A percentile compares a stretch with the other conserved stretches of the same genome.
Evolutionary conservation across 2,329 filamentous ascomycete genomes (phyloP).

Genomic region (Cephalotrichum gorgonifer): DNA sequence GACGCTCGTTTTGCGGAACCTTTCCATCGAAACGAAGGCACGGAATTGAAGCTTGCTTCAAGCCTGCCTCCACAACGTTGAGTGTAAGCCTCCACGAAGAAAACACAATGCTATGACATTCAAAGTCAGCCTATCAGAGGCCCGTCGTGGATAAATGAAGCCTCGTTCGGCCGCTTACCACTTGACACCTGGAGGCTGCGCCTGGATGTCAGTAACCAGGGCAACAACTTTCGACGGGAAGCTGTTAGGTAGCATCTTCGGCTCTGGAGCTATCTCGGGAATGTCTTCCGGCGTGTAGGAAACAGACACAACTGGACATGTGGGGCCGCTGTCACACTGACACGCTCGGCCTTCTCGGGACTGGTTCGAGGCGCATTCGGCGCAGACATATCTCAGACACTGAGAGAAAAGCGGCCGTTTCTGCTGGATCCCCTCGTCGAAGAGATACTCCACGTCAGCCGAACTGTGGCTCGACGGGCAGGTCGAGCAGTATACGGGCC

Average conservation of each 20-base stretch:
- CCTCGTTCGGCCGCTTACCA: constrained; percentile 15
- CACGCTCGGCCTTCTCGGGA: not conserved
- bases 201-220: constrained; percentile 20
- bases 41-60: constrained; percentile 22
- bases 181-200: constrained; percentile 17
- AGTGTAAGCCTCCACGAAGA: constrained; percentile 39
- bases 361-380: constrained; percentile 13
- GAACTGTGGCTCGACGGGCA: constrained; percentile 16
- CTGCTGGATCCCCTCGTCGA: constrained; percentile 7
- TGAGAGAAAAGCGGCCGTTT: constrained; percentile 16
- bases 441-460: constrained; percentile 9
- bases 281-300: not conserved
- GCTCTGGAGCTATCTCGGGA: constrained; percentile 12
- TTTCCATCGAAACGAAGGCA: constrained; percentile 36
- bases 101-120: constrained; percentile 32
- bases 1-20: constrained; percentile 28
- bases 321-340: constrained; percentile 5
- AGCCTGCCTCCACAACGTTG: constrained; percentile 28
- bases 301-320: not conserved
- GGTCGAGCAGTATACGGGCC: constrained; percentile 13
- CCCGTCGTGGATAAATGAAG: no score
- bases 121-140: constrained; percentile 5
- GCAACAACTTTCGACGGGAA: constrained; percentile 22
- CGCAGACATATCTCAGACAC: constrained; percentile 22
- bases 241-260: constrained; percentile 11